phyloP scores from a whole-genome alignment of 2,329 filamentous ascomycete species.

The Penicillium freii region DNA sequence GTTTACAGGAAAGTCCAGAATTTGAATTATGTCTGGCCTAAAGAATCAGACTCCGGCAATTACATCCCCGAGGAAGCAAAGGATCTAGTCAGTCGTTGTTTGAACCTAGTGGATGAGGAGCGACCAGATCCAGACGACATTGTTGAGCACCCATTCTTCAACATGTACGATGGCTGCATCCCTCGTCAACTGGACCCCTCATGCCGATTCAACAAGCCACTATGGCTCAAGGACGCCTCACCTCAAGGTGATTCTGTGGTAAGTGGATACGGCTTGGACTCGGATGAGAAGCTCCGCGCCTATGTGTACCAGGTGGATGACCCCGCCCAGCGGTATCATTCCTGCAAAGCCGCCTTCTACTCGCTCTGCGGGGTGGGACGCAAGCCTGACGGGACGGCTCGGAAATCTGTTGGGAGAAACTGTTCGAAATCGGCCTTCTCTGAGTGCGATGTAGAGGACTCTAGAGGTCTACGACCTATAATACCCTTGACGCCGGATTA shows the following conservation, averaged over 20 bases:
- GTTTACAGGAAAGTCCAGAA: slow-evolving; percentile 52
- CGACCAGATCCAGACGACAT: slow-evolving; percentile 51
- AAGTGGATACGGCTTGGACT: slow-evolving; percentile 45
- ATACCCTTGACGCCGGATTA: slow-evolving; percentile 47
- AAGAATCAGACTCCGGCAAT: slow-evolving; percentile 43
- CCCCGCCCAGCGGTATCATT: slow-evolving; percentile 37
- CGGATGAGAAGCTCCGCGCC: slow-evolving; percentile 38
- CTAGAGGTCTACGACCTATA: slow-evolving; percentile 44
- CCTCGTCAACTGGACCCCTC: slow-evolving; percentile 43
- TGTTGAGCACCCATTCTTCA: slow-evolving; percentile 51
- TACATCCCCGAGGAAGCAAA: slow-evolving; percentile 52
- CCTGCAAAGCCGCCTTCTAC: slow-evolving; percentile 45
- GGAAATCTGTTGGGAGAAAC: slow-evolving; percentile 46
- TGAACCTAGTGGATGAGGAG: slow-evolving; percentile 50
- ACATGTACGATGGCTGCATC: slow-evolving; percentile 50
- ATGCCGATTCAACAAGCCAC: slow-evolving; percentile 41
- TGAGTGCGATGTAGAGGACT: slow-evolving; percentile 48
- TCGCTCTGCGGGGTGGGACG: slow-evolving; percentile 46
- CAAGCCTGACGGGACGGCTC: slow-evolving; percentile 41
- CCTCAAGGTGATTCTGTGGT: slow-evolving; percentile 48
- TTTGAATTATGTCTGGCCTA: slow-evolving; percentile 51
- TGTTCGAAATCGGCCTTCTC: slow-evolving; percentile 47
- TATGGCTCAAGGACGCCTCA: slow-evolving; percentile 45
- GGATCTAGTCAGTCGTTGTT: slow-evolving; percentile 47
- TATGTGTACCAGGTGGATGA: slow-evolving; percentile 40